Evolutionary conservation across 768 basidiomycete species (phyloP).

Genomic region (Brasilioporus rufonigricans): DNA sequence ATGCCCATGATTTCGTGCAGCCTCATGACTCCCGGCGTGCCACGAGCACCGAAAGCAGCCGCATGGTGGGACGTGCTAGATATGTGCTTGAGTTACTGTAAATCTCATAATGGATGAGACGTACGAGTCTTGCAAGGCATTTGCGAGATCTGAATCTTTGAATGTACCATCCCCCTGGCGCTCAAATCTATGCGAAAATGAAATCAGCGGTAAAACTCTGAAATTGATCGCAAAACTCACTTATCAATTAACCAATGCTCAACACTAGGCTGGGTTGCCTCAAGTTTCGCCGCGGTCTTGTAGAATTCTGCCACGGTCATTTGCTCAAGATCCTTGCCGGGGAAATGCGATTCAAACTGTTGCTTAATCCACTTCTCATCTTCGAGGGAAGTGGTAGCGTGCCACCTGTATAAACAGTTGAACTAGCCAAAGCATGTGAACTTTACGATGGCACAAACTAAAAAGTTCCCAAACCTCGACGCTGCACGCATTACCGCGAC

Average conservation of each 20-base stretch:
- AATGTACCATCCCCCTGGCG: constrained; percentile 60
- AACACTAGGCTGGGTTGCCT: constrained; percentile 43
- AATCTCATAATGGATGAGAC: constrained; percentile 23
- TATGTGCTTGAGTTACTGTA: not conserved
- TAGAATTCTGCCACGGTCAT: constrained; percentile 52
- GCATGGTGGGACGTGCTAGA: constrained; percentile 69
- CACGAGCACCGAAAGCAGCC: constrained; percentile 70
- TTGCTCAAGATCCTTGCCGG: constrained; percentile 47
- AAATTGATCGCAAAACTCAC: constrained; percentile 34
- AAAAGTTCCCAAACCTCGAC: constrained; percentile 56
- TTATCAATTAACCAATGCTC: constrained; percentile 66
- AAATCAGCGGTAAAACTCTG: constrained; percentile 1
- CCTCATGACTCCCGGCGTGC: constrained; percentile 72
- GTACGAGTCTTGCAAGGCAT: constrained; percentile 64
- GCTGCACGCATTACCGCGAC: constrained; percentile 78
- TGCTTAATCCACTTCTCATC: constrained; percentile 69
- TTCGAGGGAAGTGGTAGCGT: constrained; percentile 69
- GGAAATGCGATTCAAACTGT: constrained; percentile 53
- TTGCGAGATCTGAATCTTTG: constrained; percentile 69
- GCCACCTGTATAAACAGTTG: constrained; percentile 85
- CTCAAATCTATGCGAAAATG: constrained; percentile 42
- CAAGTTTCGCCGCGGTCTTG: constrained; percentile 37
- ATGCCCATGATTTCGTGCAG: constrained; percentile 86
- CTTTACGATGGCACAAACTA: not conserved
- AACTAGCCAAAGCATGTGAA: constrained; percentile 45